phyloP scores from a whole-genome alignment of 805 yeast species.

The Myxozyma lipomycoides region DNA sequence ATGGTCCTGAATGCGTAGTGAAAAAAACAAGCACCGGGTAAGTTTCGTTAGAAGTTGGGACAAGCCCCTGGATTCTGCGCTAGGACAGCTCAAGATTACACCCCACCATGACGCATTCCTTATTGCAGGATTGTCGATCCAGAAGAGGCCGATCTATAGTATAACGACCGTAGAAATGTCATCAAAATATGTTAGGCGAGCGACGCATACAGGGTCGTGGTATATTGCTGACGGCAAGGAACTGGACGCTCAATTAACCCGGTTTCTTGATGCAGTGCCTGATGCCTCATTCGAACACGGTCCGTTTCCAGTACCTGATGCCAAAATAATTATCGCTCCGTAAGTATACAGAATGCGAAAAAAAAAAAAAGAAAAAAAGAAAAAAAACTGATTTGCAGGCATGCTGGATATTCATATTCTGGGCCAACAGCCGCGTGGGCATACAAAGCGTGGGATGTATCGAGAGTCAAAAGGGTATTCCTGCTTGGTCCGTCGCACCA shows the following conservation, averaged over 20 bases:
- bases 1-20: no score
- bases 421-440: conserved; percentile 76
- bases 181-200: conserved; percentile 44
- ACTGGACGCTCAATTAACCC: conserved; percentile 51
- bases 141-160: no score
- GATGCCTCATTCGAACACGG: conserved; percentile 28
- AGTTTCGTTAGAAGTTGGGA: no score
- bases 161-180: no score
- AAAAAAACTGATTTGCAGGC: conserved; percentile 44
- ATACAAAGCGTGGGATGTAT: conserved; percentile 63
- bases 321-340: conserved; percentile 57
- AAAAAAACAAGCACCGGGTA: no score
- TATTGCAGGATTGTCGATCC: no score
- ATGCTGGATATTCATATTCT: conserved; percentile 87
- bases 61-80: no score
- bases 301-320: conserved; percentile 37
- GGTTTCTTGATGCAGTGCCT: conserved; percentile 43
- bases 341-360: no score
- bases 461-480: conserved; percentile 57
- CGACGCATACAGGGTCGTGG: conserved; percentile 93
- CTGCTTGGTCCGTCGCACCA: conserved; percentile 93
- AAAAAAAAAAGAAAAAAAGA: background rate
- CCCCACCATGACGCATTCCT: no score
- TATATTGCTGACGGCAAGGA: conserved; percentile 48
- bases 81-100: no score